phyloP scores from a whole-genome alignment of 2,329 filamentous ascomycete species.

The Catunica adiposa region DNA sequence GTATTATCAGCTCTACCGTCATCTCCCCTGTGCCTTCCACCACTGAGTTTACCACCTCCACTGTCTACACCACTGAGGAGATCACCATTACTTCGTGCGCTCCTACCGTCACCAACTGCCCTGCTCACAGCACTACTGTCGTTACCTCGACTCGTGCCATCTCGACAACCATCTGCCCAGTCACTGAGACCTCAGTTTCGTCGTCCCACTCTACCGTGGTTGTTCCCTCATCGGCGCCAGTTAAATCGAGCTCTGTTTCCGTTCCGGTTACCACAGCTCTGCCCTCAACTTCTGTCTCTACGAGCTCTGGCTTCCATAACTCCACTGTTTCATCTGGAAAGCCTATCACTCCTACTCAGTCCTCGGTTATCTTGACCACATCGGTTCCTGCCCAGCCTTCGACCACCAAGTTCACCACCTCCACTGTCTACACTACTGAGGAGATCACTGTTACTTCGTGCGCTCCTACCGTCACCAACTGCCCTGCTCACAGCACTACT shows the following conservation, averaged over 20 bases:
- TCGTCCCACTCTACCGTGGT: slow-evolving; percentile 13
- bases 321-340: not conserved
- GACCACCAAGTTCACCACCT: not conserved
- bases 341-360: not conserved
- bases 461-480: slow-evolving; percentile 27
- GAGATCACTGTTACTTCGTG: slow-evolving; percentile 39
- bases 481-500: slow-evolving; percentile 22
- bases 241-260: no score
- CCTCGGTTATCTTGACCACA: not conserved
- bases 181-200: not conserved
- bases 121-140: slow-evolving; percentile 21
- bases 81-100: slow-evolving; percentile 25
- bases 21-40: not conserved
- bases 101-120: slow-evolving; percentile 25
- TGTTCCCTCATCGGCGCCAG: not conserved
- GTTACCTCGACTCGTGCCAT: slow-evolving; percentile 20
- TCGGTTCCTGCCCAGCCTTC: not conserved
- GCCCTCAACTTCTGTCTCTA: no score
- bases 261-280: not conserved
- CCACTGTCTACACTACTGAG: slow-evolving; percentile 25
- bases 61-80: slow-evolving; percentile 24
- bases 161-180: slow-evolving; percentile 16
- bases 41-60: slow-evolving; percentile 20
- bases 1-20: not conserved
- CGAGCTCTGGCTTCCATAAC: not conserved